Conservation (phyloP, 306 rosid species). For the Dalbergia cochinchinensis region DNA sequence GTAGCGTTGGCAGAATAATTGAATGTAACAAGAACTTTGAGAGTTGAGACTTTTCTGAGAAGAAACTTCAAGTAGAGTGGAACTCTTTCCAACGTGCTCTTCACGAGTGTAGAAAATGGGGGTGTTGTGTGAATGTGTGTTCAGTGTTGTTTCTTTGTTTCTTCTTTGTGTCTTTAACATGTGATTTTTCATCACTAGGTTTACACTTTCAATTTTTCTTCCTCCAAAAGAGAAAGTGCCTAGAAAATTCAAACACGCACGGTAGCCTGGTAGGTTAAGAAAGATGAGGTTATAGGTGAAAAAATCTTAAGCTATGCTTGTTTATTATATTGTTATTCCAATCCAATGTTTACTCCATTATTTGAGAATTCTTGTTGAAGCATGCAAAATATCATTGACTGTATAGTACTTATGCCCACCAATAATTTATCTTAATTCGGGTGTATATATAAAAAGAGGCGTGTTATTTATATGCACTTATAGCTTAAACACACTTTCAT, state of each 20-base stretch:
- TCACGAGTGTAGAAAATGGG: background rate
- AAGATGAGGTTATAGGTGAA: background rate
- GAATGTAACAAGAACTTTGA: background rate
- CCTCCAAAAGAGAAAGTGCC: too few relatives aligned
- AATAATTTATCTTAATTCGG: background rate
- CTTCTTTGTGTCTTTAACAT: too few relatives aligned
- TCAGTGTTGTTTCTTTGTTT: too few relatives aligned
- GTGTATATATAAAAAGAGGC: too few relatives aligned
- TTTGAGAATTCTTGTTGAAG: background rate
- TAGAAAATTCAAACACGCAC: background rate
- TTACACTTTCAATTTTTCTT: background rate
- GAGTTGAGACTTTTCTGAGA: background rate
- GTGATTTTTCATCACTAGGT: background rate
- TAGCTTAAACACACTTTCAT: too few relatives aligned
- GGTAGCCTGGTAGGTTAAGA: background rate
- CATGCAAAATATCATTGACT: background rate
- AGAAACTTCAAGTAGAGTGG: background rate
- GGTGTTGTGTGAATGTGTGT: too few relatives aligned
- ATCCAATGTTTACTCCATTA: too few relatives aligned
- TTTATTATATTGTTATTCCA: too few relatives aligned
- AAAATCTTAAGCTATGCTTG: too few relatives aligned
- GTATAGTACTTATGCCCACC: background rate
- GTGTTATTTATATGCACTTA: too few relatives aligned
- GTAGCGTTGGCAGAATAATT: slow-evolving; percentile 28
- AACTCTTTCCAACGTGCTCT: slow-evolving; percentile 41